A percentile compares a stretch with the other conserved stretches of the same genome.
Conservation (phyloP, 1,284 basidiomycete genomes). For the Rhodotorula sp. region DNA sequence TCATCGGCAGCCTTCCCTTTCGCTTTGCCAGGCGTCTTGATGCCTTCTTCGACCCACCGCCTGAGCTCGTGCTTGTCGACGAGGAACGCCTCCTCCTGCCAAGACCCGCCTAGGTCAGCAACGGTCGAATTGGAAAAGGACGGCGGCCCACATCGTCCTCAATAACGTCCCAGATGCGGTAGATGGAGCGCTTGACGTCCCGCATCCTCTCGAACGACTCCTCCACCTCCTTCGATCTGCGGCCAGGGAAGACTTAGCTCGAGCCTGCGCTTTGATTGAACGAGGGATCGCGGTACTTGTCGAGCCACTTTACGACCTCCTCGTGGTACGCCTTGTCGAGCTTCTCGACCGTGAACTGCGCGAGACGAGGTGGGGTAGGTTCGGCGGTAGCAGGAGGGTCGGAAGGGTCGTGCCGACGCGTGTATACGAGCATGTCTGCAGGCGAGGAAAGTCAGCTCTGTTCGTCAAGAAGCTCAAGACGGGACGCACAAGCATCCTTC, state of each 20-base stretch:
- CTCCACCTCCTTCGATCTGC: conserved; percentile 20
- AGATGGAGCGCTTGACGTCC: conserved; percentile 60
- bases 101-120: conserved; percentile 8
- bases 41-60: conserved; percentile 55
- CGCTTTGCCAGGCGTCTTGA: conserved; percentile 9
- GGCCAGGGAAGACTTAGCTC: not conserved
- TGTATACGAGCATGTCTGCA: conserved; percentile 86
- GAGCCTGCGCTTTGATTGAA: too few relatives aligned
- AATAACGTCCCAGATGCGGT: conserved; percentile 60
- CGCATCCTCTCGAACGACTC: conserved; percentile 57
- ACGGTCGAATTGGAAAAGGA: not conserved
- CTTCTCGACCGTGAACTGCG: conserved; percentile 57
- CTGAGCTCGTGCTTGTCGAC: conserved; percentile 61
- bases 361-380: conserved; percentile 56
- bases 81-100: conserved; percentile 58
- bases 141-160: conserved; percentile 55
- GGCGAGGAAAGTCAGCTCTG: rapidly evolving
- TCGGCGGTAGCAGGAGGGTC: not conserved
- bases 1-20: not conserved
- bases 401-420: conserved; percentile 48
- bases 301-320: conserved; percentile 58
- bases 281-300: conserved; percentile 47
- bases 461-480: too few relatives aligned
- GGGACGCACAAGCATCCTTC: conserved; percentile 39
- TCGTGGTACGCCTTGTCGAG: conserved; percentile 59